Percentiles rank a stretch among this genome's conserved stretches.
phyloP scores from a whole-genome alignment of 148 eudicot genomes.

The Silene latifolia region DNA sequence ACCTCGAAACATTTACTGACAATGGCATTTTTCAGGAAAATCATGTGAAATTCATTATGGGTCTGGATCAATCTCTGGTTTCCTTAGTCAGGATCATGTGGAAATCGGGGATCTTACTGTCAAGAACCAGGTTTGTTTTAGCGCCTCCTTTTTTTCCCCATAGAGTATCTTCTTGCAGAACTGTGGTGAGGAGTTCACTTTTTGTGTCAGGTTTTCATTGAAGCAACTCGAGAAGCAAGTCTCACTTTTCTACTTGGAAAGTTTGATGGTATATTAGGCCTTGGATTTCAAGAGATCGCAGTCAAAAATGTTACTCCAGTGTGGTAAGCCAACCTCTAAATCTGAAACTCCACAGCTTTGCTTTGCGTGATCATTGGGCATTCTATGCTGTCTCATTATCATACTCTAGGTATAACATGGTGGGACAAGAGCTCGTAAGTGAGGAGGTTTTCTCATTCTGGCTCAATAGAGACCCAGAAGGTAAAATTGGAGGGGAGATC shows the following conservation, averaged over 20 bases:
- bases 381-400: conserved; percentile 2
- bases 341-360: background rate
- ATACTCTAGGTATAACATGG: conserved; percentile 91
- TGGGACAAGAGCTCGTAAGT: conserved; percentile 63
- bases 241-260: conserved; percentile 51
- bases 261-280: conserved; percentile 91
- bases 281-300: conserved; percentile 81
- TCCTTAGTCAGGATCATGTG: conserved; percentile 71
- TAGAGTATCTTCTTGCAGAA: background rate
- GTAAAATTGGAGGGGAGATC: conserved; percentile 64
- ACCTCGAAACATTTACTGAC: conserved; percentile 4
- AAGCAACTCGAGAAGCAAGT: conserved; percentile 69
- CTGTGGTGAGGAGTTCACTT: conserved; percentile 6
- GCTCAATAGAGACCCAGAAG: conserved; percentile 60
- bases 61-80: conserved; percentile 70
- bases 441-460: conserved; percentile 81
- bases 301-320: conserved; percentile 62
- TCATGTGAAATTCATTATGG: conserved; percentile 56
- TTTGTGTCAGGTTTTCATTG: conserved; percentile 61
- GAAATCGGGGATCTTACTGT: conserved; percentile 62
- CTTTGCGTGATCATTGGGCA: background rate
- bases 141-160: background rate
- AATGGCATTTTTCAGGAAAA: conserved; percentile 40
- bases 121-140: conserved; percentile 58
- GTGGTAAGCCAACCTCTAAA: conserved; percentile 45